A percentile compares a stretch with the other conserved stretches of the same genome.
phyloP scores from a whole-genome alignment of 768 basidiomycete species.

The Suillus paluster region DNA sequence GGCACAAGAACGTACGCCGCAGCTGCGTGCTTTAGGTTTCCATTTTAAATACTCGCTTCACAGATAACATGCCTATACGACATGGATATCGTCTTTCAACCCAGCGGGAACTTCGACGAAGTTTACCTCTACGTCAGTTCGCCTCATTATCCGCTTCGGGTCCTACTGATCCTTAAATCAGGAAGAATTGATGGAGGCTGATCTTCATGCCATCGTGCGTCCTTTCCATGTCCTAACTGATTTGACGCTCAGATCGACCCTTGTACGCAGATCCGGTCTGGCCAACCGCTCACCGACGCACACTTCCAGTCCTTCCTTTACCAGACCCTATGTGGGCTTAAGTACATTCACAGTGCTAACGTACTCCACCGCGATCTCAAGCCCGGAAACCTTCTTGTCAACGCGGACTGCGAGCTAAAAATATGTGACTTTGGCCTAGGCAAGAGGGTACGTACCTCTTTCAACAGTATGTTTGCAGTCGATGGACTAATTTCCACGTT shows the following conservation, averaged over 20 bases:
- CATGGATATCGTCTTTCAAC: slow-evolving; percentile 96
- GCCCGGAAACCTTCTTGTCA: slow-evolving; percentile 93
- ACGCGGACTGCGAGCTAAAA: slow-evolving; percentile 97
- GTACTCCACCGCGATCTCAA: slow-evolving; percentile 97
- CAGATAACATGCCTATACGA: slow-evolving; percentile 97
- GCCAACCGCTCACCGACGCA: slow-evolving; percentile 86
- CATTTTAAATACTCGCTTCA: slow-evolving; percentile 16
- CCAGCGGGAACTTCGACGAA: slow-evolving; percentile 92
- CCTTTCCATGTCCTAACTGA: neutral
- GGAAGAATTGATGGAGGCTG: slow-evolving; percentile 99
- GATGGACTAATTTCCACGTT: neutral
- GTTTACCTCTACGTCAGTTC: slow-evolving; percentile 86
- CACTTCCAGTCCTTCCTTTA: slow-evolving; percentile 98
- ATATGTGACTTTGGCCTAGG: slow-evolving; percentile 99
- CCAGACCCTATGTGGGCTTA: slow-evolving; percentile 96
- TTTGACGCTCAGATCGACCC: slow-evolving; percentile 5
- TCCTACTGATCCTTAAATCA: slow-evolving; percentile 38
- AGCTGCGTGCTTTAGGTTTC: slow-evolving; percentile 6
- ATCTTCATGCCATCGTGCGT: slow-evolving; percentile 95
- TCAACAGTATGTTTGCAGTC: neutral
- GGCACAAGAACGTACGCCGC: slow-evolving; percentile 91
- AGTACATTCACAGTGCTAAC: slow-evolving; percentile 98
- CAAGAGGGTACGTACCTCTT: slow-evolving; percentile 56
- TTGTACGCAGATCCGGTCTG: slow-evolving; percentile 70
- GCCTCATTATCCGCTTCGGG: neutral